These are phyloP conservation scores for Puccinia coronata DNA, from an alignment of 1,284 basidiomycete species.

Conservation along the genomic window DNA sequence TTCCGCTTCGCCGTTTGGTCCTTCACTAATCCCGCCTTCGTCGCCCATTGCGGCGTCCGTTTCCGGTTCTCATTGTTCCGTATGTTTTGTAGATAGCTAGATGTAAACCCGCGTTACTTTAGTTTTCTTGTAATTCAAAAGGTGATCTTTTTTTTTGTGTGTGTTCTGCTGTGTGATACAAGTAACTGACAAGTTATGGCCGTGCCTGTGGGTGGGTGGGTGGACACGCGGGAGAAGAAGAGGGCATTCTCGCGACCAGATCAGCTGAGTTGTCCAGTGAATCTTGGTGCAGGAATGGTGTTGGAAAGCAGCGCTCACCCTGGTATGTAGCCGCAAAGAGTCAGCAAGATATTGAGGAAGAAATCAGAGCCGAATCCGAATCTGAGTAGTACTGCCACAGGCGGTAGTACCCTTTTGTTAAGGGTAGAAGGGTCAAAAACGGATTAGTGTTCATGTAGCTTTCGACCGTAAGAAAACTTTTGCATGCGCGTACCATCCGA, in stretches of 20 bases:
- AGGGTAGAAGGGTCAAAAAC: no score
- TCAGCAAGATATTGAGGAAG: constrained; percentile 85
- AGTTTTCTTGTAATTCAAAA: neutral
- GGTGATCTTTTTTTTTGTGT: neutral
- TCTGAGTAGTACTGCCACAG: constrained; percentile 77
- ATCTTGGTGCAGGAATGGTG: no score
- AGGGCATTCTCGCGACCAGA: no score
- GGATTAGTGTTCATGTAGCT: constrained; percentile 11
- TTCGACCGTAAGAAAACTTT: constrained; percentile 60
- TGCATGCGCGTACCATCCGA: constrained; percentile 61
- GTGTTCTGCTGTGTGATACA: neutral
- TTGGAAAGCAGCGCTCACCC: constrained; percentile 62
- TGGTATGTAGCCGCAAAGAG: constrained; percentile 85
- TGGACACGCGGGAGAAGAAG: no score
- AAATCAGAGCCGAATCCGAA: constrained; percentile 93
- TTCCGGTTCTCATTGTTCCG: constrained; percentile 88
- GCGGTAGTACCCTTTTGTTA: constrained; percentile 54
- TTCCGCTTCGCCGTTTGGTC: constrained; percentile 56
- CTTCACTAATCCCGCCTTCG: constrained; percentile 82
- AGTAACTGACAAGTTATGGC: constrained; percentile 42
- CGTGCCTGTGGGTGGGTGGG: constrained; percentile 12
- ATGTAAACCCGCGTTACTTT: neutral
- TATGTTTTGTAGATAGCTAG: constrained; percentile 69
- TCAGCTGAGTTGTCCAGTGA: no score
- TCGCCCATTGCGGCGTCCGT: constrained; percentile 91